A percentile compares a stretch with the other conserved stretches of the same genome.
Evolutionary conservation across 371 early-diverging fungal species (phyloP).

Genomic region (Mortierella sp.): DNA sequence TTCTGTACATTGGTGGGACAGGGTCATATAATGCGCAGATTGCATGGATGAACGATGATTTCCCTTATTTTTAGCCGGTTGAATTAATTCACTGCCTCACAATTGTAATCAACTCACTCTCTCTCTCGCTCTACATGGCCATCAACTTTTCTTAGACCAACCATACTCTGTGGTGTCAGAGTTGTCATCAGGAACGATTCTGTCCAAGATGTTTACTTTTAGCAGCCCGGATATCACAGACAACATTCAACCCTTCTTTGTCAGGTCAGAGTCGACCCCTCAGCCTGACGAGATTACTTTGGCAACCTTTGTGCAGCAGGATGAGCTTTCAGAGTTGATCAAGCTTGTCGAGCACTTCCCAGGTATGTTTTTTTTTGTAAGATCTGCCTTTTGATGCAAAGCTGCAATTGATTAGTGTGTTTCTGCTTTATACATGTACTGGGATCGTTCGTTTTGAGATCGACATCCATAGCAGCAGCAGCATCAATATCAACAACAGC

Average conservation of each 20-base stretch:
- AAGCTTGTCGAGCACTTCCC: constrained; percentile 47
- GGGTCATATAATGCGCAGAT: not conserved
- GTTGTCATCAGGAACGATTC: constrained; percentile 39
- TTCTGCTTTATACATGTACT: not conserved
- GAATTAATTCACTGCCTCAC: not conserved
- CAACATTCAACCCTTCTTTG: constrained; percentile 53
- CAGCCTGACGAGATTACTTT: constrained; percentile 52
- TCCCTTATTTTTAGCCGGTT: not conserved
- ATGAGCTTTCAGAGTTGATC: constrained; percentile 52
- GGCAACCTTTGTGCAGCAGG: constrained; percentile 53
- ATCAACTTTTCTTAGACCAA: constrained; percentile 16
- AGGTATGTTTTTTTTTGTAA: not conserved
- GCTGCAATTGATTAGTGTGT: not conserved
- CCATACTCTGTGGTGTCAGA: constrained; percentile 52
- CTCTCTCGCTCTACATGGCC: not conserved
- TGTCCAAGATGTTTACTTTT: constrained; percentile 58
- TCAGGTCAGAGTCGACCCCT: constrained; percentile 45
- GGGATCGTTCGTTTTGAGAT: not conserved
- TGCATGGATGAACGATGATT: not conserved
- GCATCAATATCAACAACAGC: no score
- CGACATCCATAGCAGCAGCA: no score
- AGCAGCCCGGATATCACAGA: constrained; percentile 48
- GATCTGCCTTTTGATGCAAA: constrained; percentile 1
- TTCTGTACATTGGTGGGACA: not conserved
- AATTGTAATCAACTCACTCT: not conserved